These are phyloP conservation scores for Sporisorium iseilematis-ciliati DNA, from an alignment of 1,284 basidiomycete genomes.

Conservation along the genomic window DNA sequence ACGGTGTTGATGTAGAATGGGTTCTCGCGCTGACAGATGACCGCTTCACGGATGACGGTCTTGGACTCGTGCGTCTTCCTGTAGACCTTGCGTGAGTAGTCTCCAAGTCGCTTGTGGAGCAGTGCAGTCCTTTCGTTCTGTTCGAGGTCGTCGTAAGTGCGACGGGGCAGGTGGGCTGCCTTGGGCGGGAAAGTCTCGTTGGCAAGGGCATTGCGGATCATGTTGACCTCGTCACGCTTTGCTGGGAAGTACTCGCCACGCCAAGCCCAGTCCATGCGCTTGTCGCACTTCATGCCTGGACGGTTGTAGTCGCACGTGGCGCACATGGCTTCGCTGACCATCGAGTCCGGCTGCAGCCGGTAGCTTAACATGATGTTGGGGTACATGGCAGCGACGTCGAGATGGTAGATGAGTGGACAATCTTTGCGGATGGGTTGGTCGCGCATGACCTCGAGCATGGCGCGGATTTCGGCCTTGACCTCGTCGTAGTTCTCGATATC, in stretches of 20 bases:
- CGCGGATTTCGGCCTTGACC: conserved; percentile 83
- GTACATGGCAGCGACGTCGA: conserved; percentile 99
- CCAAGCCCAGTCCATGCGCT: conserved; percentile 98
- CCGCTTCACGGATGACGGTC: conserved; percentile 91
- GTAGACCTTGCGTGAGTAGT: conserved; percentile 98
- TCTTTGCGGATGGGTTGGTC: conserved; percentile 90
- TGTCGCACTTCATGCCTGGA: conserved; percentile 93
- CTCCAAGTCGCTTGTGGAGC: conserved; percentile 94
- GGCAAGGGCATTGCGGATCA: conserved; percentile 97
- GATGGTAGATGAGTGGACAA: conserved; percentile 95
- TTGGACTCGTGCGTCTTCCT: conserved; percentile 99
- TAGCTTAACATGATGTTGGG: conserved; percentile 99
- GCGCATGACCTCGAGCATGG: conserved; percentile 86
- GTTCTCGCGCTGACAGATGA: conserved; percentile 98
- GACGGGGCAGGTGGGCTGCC: conserved; percentile 78
- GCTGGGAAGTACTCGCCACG: conserved; percentile 98
- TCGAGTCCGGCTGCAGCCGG: conserved; percentile 96
- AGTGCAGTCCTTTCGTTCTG: conserved; percentile 88
- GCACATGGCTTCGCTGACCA: conserved; percentile 95
- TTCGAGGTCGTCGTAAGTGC: conserved; percentile 88
- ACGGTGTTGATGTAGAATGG: conserved; percentile 99
- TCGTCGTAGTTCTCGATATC: conserved; percentile 95
- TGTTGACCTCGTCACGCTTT: conserved; percentile 97
- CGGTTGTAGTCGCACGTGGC: conserved; percentile 99
- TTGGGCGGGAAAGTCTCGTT: conserved; percentile 92